phyloP scores from a whole-genome alignment of 179 eudicot genomes.

The Pouteria campechiana region DNA sequence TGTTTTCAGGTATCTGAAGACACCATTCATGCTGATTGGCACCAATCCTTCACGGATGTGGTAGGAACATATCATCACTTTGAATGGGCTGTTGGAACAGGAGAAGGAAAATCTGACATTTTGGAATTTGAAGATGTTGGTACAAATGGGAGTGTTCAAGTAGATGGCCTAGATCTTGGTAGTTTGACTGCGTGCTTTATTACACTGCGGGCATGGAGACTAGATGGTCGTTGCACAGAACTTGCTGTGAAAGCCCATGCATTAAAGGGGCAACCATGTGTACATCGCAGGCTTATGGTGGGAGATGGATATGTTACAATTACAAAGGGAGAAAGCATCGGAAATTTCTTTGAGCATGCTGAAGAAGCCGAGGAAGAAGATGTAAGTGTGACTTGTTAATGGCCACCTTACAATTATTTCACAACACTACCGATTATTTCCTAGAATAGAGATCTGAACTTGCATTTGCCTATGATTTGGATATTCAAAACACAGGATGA shows the following conservation, averaged over 20 bases:
- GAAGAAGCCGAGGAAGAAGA: conserved; percentile 99
- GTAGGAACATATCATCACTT: conserved; percentile 82
- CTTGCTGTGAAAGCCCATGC: conserved; percentile 95
- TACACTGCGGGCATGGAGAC: conserved; percentile 88
- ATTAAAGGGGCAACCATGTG: conserved; percentile 80
- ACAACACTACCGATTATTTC: too few species aligned
- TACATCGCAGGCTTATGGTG: conserved; percentile 89
- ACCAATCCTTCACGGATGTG: conserved; percentile 67
- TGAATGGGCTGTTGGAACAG: conserved; percentile 98
- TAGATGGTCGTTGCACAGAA: conserved; percentile 71
- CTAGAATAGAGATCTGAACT: too few species aligned
- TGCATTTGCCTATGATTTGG: too few species aligned
- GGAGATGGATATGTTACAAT: conserved; percentile 91
- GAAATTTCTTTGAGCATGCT: conserved; percentile 95
- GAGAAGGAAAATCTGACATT: conserved; percentile 95
- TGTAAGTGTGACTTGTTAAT: too few species aligned
- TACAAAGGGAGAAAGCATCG: conserved; percentile 70
- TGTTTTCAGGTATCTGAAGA: conserved; percentile 66
- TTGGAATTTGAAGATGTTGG: conserved; percentile 92
- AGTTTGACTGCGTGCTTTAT: conserved; percentile 76
- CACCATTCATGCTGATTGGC: conserved; percentile 88
- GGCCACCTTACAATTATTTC: too few species aligned
- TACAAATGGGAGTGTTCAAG: conserved; percentile 68
- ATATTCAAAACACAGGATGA: conserved; percentile 98
- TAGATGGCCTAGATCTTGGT: conserved; percentile 70